These are phyloP conservation scores for Pneumocystis jirovecii DNA, from an alignment of 1,139 yeast genomes.

Conservation along the genomic window DNA sequence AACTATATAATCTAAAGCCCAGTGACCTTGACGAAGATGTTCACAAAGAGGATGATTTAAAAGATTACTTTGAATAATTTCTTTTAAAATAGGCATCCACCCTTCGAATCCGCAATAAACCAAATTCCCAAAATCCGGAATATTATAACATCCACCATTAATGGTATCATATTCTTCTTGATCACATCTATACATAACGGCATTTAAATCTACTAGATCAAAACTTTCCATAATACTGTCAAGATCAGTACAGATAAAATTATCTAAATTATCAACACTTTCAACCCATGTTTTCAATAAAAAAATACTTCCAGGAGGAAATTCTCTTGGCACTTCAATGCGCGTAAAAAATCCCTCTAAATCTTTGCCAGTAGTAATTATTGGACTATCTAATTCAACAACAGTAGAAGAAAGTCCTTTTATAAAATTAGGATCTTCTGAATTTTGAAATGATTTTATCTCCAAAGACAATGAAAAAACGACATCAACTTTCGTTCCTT, in stretches of 20 bases:
- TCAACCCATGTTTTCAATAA: slow-evolving; percentile 50
- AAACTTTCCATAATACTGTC: slow-evolving; percentile 50
- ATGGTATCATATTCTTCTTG: slow-evolving; percentile 78
- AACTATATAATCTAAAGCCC: slow-evolving; percentile 76
- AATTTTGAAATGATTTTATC: slow-evolving; percentile 34
- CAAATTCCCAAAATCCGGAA: slow-evolving; percentile 60
- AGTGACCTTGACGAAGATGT: slow-evolving; percentile 65
- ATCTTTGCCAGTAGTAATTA: slow-evolving; percentile 25
- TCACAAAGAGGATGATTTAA: slow-evolving; percentile 71
- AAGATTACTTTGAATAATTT: slow-evolving; percentile 52
- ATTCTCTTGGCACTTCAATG: slow-evolving; percentile 41
- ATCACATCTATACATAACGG: slow-evolving; percentile 61
- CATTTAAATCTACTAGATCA: slow-evolving; percentile 56
- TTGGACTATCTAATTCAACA: slow-evolving; percentile 38
- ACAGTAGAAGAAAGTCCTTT: slow-evolving; percentile 55
- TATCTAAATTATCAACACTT: slow-evolving; percentile 44
- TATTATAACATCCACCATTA: slow-evolving; percentile 51
- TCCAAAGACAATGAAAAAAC: slow-evolving; percentile 47
- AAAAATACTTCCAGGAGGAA: slow-evolving; percentile 85
- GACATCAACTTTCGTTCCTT: slow-evolving; percentile 50
- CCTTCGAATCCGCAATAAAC: slow-evolving; percentile 90
- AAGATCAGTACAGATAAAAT: slow-evolving; percentile 56
- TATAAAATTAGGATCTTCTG: slow-evolving; percentile 28
- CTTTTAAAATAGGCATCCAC: slow-evolving; percentile 59
- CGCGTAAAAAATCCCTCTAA: slow-evolving; percentile 28